These are phyloP conservation scores for Spathaspora boniae DNA, from an alignment of 805 yeast genomes.

Conservation along the genomic window DNA sequence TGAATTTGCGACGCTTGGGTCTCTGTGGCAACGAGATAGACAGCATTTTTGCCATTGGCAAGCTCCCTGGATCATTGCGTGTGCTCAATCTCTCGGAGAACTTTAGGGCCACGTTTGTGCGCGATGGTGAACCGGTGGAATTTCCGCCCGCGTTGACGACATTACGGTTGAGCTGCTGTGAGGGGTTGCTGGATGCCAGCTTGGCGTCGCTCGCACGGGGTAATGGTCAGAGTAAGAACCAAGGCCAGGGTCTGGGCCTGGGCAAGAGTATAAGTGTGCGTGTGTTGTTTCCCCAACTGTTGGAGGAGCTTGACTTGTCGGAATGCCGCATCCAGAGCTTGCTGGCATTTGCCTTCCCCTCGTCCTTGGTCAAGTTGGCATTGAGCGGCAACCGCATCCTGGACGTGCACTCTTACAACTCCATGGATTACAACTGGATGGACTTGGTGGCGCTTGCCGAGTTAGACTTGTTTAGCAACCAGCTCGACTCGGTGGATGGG, in stretches of 20 bases:
- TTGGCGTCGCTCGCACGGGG: neutral
- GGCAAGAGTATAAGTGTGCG: neutral
- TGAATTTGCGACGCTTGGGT: slow-evolving; percentile 9
- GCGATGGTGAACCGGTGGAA: neutral
- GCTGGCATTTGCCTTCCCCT: slow-evolving; percentile 17
- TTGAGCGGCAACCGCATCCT: slow-evolving; percentile 23
- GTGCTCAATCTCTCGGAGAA: neutral
- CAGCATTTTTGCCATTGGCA: neutral
- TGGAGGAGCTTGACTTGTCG: slow-evolving; percentile 21
- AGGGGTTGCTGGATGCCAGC: no score
- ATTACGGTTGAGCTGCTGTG: no score
- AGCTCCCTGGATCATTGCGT: neutral
- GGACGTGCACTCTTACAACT: slow-evolving; percentile 18
- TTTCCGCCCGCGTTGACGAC: slow-evolving; percentile 2
- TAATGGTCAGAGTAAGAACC: neutral
- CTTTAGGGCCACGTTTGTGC: neutral
- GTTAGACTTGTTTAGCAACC: slow-evolving; percentile 18
- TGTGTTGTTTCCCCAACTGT: slow-evolving; percentile 26
- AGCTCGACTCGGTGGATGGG: slow-evolving; percentile 13
- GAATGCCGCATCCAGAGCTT: slow-evolving; percentile 21
- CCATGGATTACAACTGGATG: slow-evolving; percentile 19
- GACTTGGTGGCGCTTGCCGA: slow-evolving; percentile 18
- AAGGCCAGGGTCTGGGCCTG: neutral
- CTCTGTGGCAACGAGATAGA: slow-evolving; percentile 8
- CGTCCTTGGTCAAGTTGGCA: slow-evolving; percentile 20